phyloP scores from a whole-genome alignment of 176 grass and related monocot genomes.

The Dendrocalamus sinicus region DNA sequence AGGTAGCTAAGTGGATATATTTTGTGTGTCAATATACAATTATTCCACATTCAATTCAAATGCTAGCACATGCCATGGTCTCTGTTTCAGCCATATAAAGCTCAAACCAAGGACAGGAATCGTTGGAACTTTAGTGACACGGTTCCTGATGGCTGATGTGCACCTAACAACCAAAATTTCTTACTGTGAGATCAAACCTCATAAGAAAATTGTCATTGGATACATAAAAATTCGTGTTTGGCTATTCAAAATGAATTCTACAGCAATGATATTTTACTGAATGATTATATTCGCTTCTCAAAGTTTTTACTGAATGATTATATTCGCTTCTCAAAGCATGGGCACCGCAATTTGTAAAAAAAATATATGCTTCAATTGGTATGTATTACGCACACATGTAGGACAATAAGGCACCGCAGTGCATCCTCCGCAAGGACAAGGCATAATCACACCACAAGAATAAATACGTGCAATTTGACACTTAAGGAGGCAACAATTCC shows the following conservation, averaged over 20 bases:
- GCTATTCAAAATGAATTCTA: not conserved
- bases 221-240: not conserved
- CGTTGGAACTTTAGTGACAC: not conserved
- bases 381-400: not conserved
- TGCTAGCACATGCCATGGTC: not conserved
- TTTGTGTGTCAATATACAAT: not conserved
- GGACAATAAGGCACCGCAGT: not conserved
- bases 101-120: not conserved
- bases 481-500: not conserved
- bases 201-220: not conserved
- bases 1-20: not conserved
- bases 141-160: not conserved
- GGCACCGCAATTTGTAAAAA: not conserved
- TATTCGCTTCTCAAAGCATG: constrained; percentile 4
- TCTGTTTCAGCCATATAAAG: not conserved
- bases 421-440: not conserved
- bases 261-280: not conserved
- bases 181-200: not conserved
- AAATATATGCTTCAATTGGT: not conserved
- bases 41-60: not conserved
- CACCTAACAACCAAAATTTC: constrained; percentile 3
- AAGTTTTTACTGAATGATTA: not conserved
- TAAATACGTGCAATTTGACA: not conserved
- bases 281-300: no score
- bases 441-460: not conserved